Evolutionary conservation across 495 filamentous ascomycete genomes (phyloP), one percentile per base, ranked within the genome.

Genomic region (Xylaria curta): DNA sequence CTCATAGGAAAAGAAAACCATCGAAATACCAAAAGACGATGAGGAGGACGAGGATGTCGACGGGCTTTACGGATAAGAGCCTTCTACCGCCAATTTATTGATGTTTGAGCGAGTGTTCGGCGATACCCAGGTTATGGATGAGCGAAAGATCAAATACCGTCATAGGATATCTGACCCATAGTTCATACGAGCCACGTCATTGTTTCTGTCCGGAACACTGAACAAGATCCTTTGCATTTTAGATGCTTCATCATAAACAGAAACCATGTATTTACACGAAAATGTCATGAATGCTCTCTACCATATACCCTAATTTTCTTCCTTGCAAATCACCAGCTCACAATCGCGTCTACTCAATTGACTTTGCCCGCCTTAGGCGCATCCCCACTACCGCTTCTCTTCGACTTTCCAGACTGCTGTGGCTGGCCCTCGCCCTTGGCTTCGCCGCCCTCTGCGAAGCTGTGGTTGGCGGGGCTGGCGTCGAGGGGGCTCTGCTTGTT

Each of bases 31-130:
- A 36, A 74, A 76, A 46, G 81, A 83, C 19, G 85, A 85, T 7
- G 89, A 90, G 0, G 88, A 86, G 10, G 87, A 90, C 21, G 89
- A 92, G 68, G 89, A 91, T 87, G 88, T 89, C 82, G 90, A 93
- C 85, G 90, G 89, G 9, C 86, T 93, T 85, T 95, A 94, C 82
- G 91, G 89, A 64, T 94, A 75, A 86, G 24, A 15, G 40, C 0
- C 36, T 42, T 1, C 46, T 28, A 26, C 31, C 12, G 19, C 31
- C 28, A 17, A 61, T 38, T 10, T 24, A 61, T 61, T 51, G 58
- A 61, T 38, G 24, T 10, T 17, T 31, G n/a, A 33, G 31, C 42
- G 33, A 28, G 3, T 53, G 56, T 56, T 73, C 70, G 68, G 73
- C 59, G 69, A 75, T 76, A 77, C 75, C 73, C 75, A 38, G 58